phyloP scores from a whole-genome alignment of 1,284 basidiomycete species.

The Marasmius oreades region DNA sequence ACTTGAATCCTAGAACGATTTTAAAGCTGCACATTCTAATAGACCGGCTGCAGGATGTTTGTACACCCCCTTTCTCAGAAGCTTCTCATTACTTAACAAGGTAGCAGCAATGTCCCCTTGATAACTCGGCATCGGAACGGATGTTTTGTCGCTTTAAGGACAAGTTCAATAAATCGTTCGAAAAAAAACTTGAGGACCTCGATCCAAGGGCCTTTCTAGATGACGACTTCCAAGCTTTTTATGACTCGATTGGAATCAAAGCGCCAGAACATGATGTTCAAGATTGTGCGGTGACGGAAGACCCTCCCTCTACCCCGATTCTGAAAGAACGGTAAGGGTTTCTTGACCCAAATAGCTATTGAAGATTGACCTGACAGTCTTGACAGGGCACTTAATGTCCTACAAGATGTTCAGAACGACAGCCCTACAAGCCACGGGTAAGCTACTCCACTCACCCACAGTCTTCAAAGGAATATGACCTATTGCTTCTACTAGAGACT shows the following conservation, averaged over 20 bases:
- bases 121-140: constrained; percentile 69
- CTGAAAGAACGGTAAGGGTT: constrained; percentile 1
- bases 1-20: constrained; percentile 58
- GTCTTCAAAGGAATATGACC: not conserved
- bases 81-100: not conserved
- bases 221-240: constrained; percentile 53
- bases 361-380: not conserved
- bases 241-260: constrained; percentile 57
- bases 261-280: constrained; percentile 27
- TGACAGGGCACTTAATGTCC: not conserved
- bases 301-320: constrained; percentile 20
- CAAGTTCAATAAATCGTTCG: constrained; percentile 55
- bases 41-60: constrained; percentile 54
- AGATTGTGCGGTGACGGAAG: constrained; percentile 25
- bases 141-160: constrained; percentile 67
- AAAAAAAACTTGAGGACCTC: constrained; percentile 52
- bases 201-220: constrained; percentile 53
- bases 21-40: constrained; percentile 63
- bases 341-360: not conserved
- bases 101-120: constrained; percentile 65
- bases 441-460: not conserved
- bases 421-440: not conserved
- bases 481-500: constrained; percentile 1
- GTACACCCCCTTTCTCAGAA: constrained; percentile 17
- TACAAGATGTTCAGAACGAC: not conserved